Evolutionary conservation across 1,284 basidiomycete genomes (phyloP).

Genomic region (Microbotryum saponariae): DNA sequence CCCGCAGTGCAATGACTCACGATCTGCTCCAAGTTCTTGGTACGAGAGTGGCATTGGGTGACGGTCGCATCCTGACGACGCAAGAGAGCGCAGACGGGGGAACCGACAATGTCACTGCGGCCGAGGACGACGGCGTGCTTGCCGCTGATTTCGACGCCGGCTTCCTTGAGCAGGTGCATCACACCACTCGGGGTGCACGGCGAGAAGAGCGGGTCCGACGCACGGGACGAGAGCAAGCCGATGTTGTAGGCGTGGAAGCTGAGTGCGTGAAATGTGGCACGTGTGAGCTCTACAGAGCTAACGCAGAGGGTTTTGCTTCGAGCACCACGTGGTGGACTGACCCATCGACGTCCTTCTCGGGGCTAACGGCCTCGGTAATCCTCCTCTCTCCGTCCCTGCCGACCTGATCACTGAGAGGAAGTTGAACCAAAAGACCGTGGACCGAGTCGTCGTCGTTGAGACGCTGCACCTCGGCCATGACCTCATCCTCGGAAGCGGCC

Average conservation of each 20-base stretch:
- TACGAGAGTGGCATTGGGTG: conserved; percentile 92
- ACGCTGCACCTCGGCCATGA: conserved; percentile 67
- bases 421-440: conserved; percentile 89
- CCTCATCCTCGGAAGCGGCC: conserved; percentile 61
- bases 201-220: conserved; percentile 79
- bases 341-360: conserved; percentile 96
- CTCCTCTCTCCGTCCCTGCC: conserved; percentile 74
- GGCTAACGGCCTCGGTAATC: conserved; percentile 89
- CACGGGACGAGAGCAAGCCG: conserved; percentile 84
- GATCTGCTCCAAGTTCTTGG: conserved; percentile 68
- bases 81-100: conserved; percentile 84
- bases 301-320: neutral
- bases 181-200: conserved; percentile 96
- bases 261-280: neutral
- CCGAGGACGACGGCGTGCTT: conserved; percentile 87
- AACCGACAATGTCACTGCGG: conserved; percentile 96
- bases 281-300: neutral
- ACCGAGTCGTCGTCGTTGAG: conserved; percentile 78
- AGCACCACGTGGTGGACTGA: conserved; percentile 41
- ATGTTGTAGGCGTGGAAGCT: conserved; percentile 99
- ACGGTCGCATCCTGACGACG: conserved; percentile 89
- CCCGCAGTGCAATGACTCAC: conserved; percentile 46
- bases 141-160: conserved; percentile 65
- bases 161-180: conserved; percentile 79
- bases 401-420: conserved; percentile 86